Evolutionary conservation across 2,329 filamentous ascomycete genomes (phyloP).

Genomic region (Chaetomium sp.): DNA sequence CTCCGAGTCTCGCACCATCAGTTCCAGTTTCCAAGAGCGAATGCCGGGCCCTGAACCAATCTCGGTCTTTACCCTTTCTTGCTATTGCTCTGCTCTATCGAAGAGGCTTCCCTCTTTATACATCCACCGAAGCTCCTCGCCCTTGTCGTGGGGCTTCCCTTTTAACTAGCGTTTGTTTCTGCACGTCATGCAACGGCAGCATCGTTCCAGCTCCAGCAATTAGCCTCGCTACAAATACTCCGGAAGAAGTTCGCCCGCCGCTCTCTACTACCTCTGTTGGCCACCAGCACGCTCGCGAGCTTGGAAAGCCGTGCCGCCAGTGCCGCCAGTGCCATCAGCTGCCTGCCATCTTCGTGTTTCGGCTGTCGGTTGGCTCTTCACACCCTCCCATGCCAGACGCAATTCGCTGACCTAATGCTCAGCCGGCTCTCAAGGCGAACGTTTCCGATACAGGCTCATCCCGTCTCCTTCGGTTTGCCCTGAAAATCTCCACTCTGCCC

Average conservation of each 20-base stretch:
- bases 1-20: constrained; percentile 18
- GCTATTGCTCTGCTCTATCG: background rate
- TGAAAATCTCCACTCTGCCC: constrained; percentile 15
- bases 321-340: constrained; percentile 10
- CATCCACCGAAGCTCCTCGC: too few species aligned
- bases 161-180: background rate
- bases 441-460: constrained; percentile 16
- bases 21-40: background rate
- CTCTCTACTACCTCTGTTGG: background rate
- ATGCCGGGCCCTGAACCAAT: background rate
- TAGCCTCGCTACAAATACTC: constrained; percentile 13
- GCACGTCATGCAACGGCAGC: constrained; percentile 19
- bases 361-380: constrained; percentile 11
- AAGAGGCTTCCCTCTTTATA: too few species aligned
- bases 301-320: constrained; percentile 13
- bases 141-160: background rate
- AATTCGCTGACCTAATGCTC: constrained; percentile 20
- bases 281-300: background rate
- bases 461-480: constrained; percentile 14
- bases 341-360: constrained; percentile 22
- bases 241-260: constrained; percentile 9
- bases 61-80: background rate
- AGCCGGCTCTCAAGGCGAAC: constrained; percentile 22
- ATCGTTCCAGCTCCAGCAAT: constrained; percentile 5
- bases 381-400: background rate